Evolutionary conservation across 2,329 filamentous ascomycete species (phyloP), one percentile per base, ranked within the genome.

Genomic region (Stachybotrys chlorohalonatus): DNA sequence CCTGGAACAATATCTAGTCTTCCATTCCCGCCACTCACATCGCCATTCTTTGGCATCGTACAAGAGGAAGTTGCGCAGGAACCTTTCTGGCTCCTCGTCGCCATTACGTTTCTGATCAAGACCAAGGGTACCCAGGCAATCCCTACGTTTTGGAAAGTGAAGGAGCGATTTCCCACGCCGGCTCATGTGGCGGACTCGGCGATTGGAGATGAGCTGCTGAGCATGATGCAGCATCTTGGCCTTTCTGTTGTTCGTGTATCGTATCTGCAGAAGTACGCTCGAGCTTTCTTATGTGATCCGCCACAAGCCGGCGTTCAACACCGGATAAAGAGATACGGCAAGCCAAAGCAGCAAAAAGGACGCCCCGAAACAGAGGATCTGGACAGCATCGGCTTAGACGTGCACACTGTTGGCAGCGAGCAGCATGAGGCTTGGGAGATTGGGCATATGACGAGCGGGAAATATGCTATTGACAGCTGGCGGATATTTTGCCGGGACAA

Each of bases 401-500:
- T 42, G 13, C 36, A 42, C 9, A 42, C 9, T 13, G 8, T 3
- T 7, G 32, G 16, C 15, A 16, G 11, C 6, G 13, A 24, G 7
- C 15, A 52, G 13, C 49, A 67, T 17, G 74, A 77, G 11, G 80
- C 81, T 0, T 95, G 90, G 85, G 92, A 96, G 64, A 87, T 96
- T 56, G 90, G 87, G 0, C 89, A 95, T 68, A 74, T 96, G 55
- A 91, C 90, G 0, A 85, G 89, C 53, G 89, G 91, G 15, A 78
- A 83, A 1, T 96, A 96, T 68, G 88, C 90, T 0, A 75, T 93
- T 51, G 92, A 96, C 69, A 92, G 87, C 64, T 96, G 90, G 89
- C 83, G 92, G 3, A 96, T 96, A 59, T 96, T 96, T 69, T 96
- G 90, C 67, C 83, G 92, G 1, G 92, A 96, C 66, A 76, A 79